Evolutionary conservation across 2,329 filamentous ascomycete genomes (phyloP).

Genomic region (Dryadomyces quercivorus): DNA sequence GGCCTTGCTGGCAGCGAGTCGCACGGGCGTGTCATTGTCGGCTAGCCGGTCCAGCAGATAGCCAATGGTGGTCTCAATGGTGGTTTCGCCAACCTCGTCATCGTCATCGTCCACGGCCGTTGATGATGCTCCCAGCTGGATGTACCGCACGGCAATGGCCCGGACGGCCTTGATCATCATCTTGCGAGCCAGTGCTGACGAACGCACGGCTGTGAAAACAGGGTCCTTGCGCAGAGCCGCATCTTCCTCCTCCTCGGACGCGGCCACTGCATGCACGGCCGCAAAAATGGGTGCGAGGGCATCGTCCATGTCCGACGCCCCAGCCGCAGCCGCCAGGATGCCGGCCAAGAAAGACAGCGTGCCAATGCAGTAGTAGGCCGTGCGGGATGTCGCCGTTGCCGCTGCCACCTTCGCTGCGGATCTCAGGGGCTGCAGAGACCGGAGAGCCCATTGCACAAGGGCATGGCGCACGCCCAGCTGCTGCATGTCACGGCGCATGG

Average conservation of each 20-base stretch:
- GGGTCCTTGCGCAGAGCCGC: conserved; percentile 18
- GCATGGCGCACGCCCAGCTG: conserved; percentile 54
- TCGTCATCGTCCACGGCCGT: conserved; percentile 30
- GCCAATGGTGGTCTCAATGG: conserved; percentile 75
- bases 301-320: conserved; percentile 60
- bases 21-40: conserved; percentile 84
- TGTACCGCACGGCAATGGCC: conserved; percentile 46
- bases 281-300: conserved; percentile 56
- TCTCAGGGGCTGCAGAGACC: conserved; percentile 36
- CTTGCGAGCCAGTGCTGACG: conserved; percentile 72
- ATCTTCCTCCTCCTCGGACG: conserved; percentile 26
- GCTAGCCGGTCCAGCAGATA: conserved; percentile 65
- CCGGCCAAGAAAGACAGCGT: conserved; percentile 69
- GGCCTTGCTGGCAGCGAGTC: conserved; percentile 84
- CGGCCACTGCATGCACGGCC: conserved; percentile 46
- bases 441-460: conserved; percentile 60
- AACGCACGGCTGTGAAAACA: conserved; percentile 41
- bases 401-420: conserved; percentile 22
- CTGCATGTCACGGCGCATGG: conserved; percentile 84
- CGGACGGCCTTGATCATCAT: conserved; percentile 75
- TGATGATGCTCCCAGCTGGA: conserved; percentile 41
- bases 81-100: conserved; percentile 40
- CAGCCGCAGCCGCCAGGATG: conserved; percentile 54
- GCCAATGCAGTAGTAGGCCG: conserved; percentile 67
- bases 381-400: conserved; percentile 8